Conservation (phyloP, 2,329 filamentous ascomycete genomes). For the Trichoderma asperellum region DNA sequence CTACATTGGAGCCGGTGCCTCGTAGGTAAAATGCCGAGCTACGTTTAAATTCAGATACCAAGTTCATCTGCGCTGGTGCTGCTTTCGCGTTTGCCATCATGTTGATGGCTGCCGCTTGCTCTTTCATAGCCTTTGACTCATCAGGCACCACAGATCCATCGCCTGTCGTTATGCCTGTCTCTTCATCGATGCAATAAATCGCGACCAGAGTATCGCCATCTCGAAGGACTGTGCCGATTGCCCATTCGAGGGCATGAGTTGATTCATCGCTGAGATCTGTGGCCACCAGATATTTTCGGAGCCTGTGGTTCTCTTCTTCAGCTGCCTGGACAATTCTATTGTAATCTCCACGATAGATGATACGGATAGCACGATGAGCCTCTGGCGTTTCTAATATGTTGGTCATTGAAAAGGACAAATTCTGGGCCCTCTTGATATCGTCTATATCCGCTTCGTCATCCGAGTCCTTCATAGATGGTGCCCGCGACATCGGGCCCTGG, state of each 20-base stretch:
- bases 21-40: constrained; percentile 37
- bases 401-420: constrained; percentile 78
- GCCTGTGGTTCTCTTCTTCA: constrained; percentile 74
- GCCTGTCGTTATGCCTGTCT: constrained; percentile 61
- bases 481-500: constrained; percentile 59
- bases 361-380: constrained; percentile 80
- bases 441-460: constrained; percentile 84
- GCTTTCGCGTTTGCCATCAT: constrained; percentile 56
- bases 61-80: constrained; percentile 39
- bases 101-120: constrained; percentile 73
- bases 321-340: constrained; percentile 74
- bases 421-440: constrained; percentile 87
- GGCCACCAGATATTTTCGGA: constrained; percentile 92
- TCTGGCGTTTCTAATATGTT: constrained; percentile 76
- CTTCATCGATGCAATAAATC: constrained; percentile 92
- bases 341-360: constrained; percentile 89
- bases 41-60: constrained; percentile 43
- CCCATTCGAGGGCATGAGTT: constrained; percentile 95
- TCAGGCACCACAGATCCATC: constrained; percentile 65
- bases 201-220: constrained; percentile 94
- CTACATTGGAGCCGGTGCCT: constrained; percentile 36
- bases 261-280: constrained; percentile 94
- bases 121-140: constrained; percentile 73
- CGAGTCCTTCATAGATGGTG: constrained; percentile 69
- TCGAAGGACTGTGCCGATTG: constrained; percentile 89